A percentile compares a stretch with the other conserved stretches of the same genome.
Evolutionary conservation across 176 grass and related monocot genomes (phyloP).

Genomic region (Cenchrus purpureus): DNA sequence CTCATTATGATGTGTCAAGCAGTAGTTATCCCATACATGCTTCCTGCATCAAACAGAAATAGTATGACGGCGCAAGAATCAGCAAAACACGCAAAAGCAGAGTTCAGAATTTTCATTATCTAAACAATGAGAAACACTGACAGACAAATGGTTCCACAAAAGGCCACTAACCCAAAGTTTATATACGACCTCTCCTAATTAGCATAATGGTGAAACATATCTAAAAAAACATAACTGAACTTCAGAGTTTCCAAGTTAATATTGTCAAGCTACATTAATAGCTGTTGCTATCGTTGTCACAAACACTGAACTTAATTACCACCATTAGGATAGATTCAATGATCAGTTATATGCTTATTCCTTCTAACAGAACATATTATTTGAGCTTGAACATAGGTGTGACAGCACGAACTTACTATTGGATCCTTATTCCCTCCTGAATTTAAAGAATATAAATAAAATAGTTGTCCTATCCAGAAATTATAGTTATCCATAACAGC

Average conservation of each 20-base stretch:
- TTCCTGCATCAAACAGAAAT: constrained; percentile 55
- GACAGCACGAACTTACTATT: neutral
- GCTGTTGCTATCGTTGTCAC: neutral
- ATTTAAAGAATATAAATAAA: neutral
- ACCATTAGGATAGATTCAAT: neutral
- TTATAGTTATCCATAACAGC: neutral
- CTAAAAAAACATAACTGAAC: neutral
- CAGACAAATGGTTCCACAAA: neutral
- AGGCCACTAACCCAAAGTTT: constrained; percentile 23
- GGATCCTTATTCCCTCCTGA: neutral
- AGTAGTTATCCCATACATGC: constrained; percentile 93
- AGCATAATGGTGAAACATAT: neutral
- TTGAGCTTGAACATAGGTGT: neutral
- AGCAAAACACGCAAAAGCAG: neutral
- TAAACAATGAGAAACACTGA: neutral
- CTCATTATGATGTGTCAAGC: constrained; percentile 61
- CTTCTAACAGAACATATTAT: neutral
- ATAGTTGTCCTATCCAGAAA: neutral
- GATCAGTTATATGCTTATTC: neutral
- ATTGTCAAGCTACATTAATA: neutral
- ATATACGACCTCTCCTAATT: neutral
- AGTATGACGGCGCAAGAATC: neutral
- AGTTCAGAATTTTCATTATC: constrained; percentile 2
- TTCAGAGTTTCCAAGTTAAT: constrained; percentile 7
- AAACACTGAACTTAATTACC: neutral